Percentiles rank a stretch among this genome's conserved stretches.
Conservation (phyloP, 2,329 filamentous ascomycete genomes). For the Stemphylium lycopersici region DNA sequence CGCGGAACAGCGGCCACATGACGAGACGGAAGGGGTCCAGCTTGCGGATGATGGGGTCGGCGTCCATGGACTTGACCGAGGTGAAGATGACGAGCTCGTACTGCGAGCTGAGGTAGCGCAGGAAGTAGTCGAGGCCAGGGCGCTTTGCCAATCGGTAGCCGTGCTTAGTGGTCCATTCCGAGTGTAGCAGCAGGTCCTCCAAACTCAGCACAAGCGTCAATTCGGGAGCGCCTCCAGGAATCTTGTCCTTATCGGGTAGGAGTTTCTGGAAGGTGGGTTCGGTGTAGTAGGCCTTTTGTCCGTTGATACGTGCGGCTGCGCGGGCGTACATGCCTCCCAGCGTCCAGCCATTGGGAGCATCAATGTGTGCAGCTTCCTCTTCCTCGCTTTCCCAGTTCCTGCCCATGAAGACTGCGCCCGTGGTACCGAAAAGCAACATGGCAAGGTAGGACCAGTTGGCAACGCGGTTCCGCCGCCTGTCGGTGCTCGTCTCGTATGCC, state of each 20-base stretch:
- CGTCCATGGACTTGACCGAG: slow-evolving; percentile 80
- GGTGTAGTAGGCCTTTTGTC: slow-evolving; percentile 89
- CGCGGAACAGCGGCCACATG: slow-evolving; percentile 91
- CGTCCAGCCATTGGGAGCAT: slow-evolving; percentile 81
- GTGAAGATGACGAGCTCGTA: slow-evolving; percentile 98
- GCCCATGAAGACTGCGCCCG: slow-evolving; percentile 75
- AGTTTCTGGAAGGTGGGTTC: slow-evolving; percentile 95
- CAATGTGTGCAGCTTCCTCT: slow-evolving; percentile 70
- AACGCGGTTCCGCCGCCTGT: slow-evolving; percentile 77
- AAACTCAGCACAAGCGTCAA: slow-evolving; percentile 92
- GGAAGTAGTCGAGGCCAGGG: slow-evolving; percentile 94
- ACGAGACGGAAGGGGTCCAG: slow-evolving; percentile 95
- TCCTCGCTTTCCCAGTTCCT: slow-evolving; percentile 82
- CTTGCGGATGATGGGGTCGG: slow-evolving; percentile 87
- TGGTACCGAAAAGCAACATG: slow-evolving; percentile 62
- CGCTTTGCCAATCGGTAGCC: slow-evolving; percentile 96
- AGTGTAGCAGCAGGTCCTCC: slow-evolving; percentile 93
- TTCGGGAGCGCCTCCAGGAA: slow-evolving; percentile 69
- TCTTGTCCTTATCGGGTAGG: slow-evolving; percentile 73
- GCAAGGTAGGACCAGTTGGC: slow-evolving; percentile 75
- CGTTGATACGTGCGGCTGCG: slow-evolving; percentile 73
- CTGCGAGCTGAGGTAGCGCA: slow-evolving; percentile 96
- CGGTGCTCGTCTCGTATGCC: slow-evolving; percentile 88
- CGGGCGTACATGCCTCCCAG: slow-evolving; percentile 79
- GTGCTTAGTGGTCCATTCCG: slow-evolving; percentile 91